phyloP scores from a whole-genome alignment of 2,329 filamentous ascomycete genomes.

The Hymenoscyphus linearis region DNA sequence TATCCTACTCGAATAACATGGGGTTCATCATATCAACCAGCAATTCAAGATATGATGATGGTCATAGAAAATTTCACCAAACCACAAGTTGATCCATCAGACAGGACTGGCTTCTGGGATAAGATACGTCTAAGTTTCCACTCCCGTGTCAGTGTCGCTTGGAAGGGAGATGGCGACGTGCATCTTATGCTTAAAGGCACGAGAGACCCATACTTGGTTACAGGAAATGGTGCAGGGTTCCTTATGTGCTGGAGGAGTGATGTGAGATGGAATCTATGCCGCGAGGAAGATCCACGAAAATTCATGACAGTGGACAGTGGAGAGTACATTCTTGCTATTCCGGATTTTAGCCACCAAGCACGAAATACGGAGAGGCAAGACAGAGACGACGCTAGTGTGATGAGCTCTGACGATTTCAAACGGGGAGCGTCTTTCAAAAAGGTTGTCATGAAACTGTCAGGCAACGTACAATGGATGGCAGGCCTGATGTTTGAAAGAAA shows the following conservation, averaged over 20 bases:
- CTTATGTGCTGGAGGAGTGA: slow-evolving; percentile 98
- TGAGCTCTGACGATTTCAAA: slow-evolving; percentile 53
- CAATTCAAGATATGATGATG: slow-evolving; percentile 99
- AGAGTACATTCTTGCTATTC: slow-evolving; percentile 89
- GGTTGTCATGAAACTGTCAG: slow-evolving; percentile 96
- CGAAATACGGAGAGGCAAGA: slow-evolving; percentile 45
- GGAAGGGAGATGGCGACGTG: slow-evolving; percentile 94
- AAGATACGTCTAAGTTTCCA: slow-evolving; percentile 94
- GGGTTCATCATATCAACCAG: slow-evolving; percentile 96
- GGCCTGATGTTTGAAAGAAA: slow-evolving; percentile 91
- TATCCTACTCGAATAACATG: slow-evolving; percentile 91
- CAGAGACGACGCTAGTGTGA: slow-evolving; percentile 53
- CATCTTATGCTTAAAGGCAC: slow-evolving; percentile 88
- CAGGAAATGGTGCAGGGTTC: slow-evolving; percentile 87
- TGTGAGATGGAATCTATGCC: slow-evolving; percentile 80
- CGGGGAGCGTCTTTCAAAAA: slow-evolving; percentile 90
- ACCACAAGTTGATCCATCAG: slow-evolving; percentile 86
- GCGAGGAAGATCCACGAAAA: slow-evolving; percentile 78
- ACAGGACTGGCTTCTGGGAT: slow-evolving; percentile 96
- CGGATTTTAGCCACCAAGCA: slow-evolving; percentile 86
- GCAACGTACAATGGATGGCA: slow-evolving; percentile 87
- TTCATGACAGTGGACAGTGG: slow-evolving; percentile 96
- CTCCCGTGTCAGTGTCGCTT: slow-evolving; percentile 80
- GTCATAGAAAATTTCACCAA: slow-evolving; percentile 97
- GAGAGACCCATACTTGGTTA: slow-evolving; percentile 88